Evolutionary conservation across 371 early-diverging fungal genomes (phyloP).

Genomic region (Mucor piriformis): DNA sequence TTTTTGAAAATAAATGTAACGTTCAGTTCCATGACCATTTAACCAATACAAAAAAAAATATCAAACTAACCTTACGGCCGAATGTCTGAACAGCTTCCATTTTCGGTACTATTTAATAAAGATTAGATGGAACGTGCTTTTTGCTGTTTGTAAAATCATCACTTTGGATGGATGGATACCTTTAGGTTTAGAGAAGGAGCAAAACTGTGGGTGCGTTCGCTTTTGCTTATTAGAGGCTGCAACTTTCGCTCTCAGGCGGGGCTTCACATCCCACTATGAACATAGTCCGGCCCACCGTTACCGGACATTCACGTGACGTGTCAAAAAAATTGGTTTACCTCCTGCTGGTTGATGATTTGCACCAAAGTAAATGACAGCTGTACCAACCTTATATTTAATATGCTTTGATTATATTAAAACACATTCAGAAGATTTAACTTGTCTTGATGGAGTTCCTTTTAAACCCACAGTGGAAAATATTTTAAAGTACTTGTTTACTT

Average conservation of each 20-base stretch:
- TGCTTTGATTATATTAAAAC: constrained; percentile 25
- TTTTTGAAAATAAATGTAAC: neutral
- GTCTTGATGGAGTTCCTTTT: constrained; percentile 23
- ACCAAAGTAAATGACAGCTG: neutral
- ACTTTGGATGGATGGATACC: constrained; percentile 29
- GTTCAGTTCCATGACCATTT: neutral
- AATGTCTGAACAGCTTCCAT: constrained; percentile 63
- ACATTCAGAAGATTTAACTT: constrained; percentile 15
- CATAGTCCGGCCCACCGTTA: constrained; percentile 9
- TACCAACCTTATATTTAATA: constrained; percentile 23
- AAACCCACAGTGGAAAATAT: constrained; percentile 14
- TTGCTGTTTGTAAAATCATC: neutral
- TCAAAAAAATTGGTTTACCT: neutral
- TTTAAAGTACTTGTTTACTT: constrained; percentile 9
- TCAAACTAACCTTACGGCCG: constrained; percentile 53
- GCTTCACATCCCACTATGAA: neutral
- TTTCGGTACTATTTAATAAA: constrained; percentile 27
- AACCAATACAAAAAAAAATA: neutral
- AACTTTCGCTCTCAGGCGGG: neutral
- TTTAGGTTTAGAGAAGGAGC: constrained; percentile 36
- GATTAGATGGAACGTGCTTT: constrained; percentile 12
- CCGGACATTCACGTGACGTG: constrained; percentile 10
- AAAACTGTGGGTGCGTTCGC: constrained; percentile 20
- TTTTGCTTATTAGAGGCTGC: constrained; percentile 15
- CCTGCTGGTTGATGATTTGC: neutral